Conservation (phyloP, 2,329 filamentous ascomycete species). For the Lasiodiplodia hormozganensis region DNA sequence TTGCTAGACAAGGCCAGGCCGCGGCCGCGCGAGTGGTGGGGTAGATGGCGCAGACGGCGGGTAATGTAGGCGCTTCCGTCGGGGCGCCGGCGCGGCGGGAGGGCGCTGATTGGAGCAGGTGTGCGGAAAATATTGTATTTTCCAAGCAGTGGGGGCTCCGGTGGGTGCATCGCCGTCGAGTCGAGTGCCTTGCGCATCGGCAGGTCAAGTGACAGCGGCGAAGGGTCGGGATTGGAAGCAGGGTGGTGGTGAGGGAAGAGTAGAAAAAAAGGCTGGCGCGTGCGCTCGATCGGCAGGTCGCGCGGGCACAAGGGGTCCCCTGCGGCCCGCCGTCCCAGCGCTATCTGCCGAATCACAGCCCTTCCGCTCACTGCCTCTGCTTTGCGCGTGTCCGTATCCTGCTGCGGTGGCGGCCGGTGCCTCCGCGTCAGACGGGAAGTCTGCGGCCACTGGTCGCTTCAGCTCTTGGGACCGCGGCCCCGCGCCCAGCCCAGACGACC, state of each 20-base stretch:
- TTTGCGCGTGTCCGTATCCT: background rate
- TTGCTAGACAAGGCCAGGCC: background rate
- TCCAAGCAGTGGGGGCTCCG: background rate
- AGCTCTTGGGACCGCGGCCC: background rate
- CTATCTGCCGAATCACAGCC: constrained; percentile 12
- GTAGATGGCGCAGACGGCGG: constrained; percentile 18
- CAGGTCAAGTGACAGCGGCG: constrained; percentile 11
- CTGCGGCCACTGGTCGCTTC: constrained; percentile 3
- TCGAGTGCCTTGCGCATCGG: background rate
- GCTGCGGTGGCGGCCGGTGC: constrained; percentile 1
- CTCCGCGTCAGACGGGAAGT: background rate
- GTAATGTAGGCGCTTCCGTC: constrained; percentile 17
- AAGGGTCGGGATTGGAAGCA: background rate
- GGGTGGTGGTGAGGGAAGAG: background rate
- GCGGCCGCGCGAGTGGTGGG: background rate
- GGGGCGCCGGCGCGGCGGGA: constrained; percentile 24
- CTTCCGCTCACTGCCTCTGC: background rate
- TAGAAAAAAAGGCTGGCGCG: background rate
- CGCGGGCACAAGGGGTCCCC: no score
- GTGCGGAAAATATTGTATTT: background rate
- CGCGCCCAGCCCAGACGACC: background rate
- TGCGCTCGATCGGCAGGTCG: constrained; percentile 4
- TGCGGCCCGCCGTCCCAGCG: background rate
- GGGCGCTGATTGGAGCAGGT: background rate
- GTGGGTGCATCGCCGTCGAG: background rate